Conservation (phyloP, 257 asterid species). For the Gentiana macrophylla region DNA sequence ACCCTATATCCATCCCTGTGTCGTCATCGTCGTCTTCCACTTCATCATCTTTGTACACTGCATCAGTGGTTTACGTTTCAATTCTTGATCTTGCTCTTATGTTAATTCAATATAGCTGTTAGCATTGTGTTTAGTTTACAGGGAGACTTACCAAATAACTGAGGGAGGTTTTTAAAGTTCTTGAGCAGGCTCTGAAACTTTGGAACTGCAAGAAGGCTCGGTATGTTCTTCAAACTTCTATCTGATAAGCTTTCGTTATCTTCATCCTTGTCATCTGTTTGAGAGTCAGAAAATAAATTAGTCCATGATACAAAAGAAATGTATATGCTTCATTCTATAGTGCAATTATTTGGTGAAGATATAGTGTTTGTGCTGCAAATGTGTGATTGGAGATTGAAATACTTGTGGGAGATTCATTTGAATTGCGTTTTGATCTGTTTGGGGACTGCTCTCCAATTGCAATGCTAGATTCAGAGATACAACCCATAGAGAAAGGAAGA, state of each 20-base stretch:
- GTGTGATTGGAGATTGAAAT: slow-evolving; percentile 11
- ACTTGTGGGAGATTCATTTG: slow-evolving; percentile 43
- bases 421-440: slow-evolving; percentile 34
- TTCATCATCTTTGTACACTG: slow-evolving; percentile 53
- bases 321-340: background rate
- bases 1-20: slow-evolving; percentile 57
- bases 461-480: slow-evolving; percentile 68
- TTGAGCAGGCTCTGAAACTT: slow-evolving; percentile 52
- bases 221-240: slow-evolving; percentile 39
- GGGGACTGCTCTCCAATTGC: slow-evolving; percentile 42
- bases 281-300: slow-evolving; percentile 15
- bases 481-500: slow-evolving; percentile 60
- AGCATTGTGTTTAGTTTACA: background rate
- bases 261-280: slow-evolving; percentile 20
- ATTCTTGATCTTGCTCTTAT: too few relatives aligned
- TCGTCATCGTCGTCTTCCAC: slow-evolving; percentile 34
- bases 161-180: slow-evolving; percentile 68
- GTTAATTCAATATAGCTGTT: background rate
- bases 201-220: slow-evolving; percentile 29
- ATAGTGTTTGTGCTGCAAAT: background rate
- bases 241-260: slow-evolving; percentile 29
- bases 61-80: background rate
- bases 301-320: slow-evolving; percentile 1
- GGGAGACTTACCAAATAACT: slow-evolving; percentile 43
- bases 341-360: background rate